Percentiles rank a stretch among this genome's conserved stretches.
Conservation (phyloP, 371 early-diverging fungal genomes). For the Mortierella sp. region DNA sequence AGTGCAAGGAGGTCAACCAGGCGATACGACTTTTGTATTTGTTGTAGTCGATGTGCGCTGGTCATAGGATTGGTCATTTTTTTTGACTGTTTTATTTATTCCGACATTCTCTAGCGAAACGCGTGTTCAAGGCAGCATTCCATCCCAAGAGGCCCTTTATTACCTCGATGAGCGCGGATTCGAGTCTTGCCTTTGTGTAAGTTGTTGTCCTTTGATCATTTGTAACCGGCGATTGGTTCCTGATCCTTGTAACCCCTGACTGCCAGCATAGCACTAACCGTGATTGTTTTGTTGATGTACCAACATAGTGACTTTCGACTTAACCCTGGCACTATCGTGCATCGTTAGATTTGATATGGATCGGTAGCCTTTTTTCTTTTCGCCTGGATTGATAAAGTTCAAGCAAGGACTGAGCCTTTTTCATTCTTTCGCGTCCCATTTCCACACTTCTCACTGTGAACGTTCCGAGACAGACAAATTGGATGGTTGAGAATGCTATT, state of each 20-base stretch:
- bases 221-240: too few relatives aligned
- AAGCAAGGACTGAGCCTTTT: neutral
- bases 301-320: constrained; percentile 27
- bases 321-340: constrained; percentile 33
- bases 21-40: neutral
- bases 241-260: too few relatives aligned
- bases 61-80: neutral
- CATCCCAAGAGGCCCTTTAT: constrained; percentile 42
- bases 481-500: neutral
- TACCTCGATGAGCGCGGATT: constrained; percentile 47
- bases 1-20: neutral
- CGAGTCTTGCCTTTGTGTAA: constrained; percentile 45
- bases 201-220: neutral
- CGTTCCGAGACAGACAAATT: neutral
- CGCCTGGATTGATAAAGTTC: neutral
- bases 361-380: too few relatives aligned
- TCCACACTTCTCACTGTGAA: neutral
- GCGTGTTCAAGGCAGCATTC: constrained; percentile 46
- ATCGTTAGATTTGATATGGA: too few relatives aligned
- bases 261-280: neutral
- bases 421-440: neutral
- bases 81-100: neutral
- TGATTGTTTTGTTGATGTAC: neutral
- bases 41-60: neutral
- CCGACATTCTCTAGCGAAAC: constrained; percentile 26